phyloP scores from a whole-genome alignment of 495 filamentous ascomycete genomes.

The Elasticomyces elasticus region DNA sequence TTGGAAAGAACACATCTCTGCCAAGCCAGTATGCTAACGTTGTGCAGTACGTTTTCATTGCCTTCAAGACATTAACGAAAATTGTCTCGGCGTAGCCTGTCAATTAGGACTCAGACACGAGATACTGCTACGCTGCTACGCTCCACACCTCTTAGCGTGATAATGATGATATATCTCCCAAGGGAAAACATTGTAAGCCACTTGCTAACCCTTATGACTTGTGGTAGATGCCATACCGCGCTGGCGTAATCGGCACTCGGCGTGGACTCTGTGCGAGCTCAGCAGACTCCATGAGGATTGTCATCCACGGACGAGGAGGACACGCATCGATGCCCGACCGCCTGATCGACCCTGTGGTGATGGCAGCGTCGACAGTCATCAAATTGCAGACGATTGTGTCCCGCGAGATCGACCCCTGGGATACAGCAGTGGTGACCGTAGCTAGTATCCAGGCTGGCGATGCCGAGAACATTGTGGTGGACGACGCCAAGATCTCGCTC shows the following conservation, averaged over 20 bases:
- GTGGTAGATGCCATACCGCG: slow-evolving; percentile 27
- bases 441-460: slow-evolving; percentile 43
- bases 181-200: too few species aligned
- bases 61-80: too few species aligned
- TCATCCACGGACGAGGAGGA: slow-evolving; percentile 41
- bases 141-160: too few species aligned
- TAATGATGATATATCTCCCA: too few species aligned
- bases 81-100: too few species aligned
- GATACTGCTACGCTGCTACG: too few species aligned
- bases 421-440: slow-evolving; percentile 46
- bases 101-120: too few species aligned
- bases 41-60: too few species aligned
- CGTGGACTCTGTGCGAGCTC: slow-evolving; percentile 22
- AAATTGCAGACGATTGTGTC: slow-evolving; percentile 47
- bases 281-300: slow-evolving; percentile 26
- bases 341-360: slow-evolving; percentile 48
- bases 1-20: too few species aligned
- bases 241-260: slow-evolving; percentile 25
- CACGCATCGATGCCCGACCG: slow-evolving; percentile 44
- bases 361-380: slow-evolving; percentile 42
- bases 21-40: too few species aligned
- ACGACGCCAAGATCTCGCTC: slow-evolving; percentile 40
- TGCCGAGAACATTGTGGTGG: slow-evolving; percentile 46
- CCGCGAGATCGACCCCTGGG: slow-evolving; percentile 42
- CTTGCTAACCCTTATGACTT: too few species aligned